Evolutionary conservation across 2,329 filamentous ascomycete species (phyloP), one percentile per base, ranked within the genome.

Genomic region (Sporothrix variecibatus): DNA sequence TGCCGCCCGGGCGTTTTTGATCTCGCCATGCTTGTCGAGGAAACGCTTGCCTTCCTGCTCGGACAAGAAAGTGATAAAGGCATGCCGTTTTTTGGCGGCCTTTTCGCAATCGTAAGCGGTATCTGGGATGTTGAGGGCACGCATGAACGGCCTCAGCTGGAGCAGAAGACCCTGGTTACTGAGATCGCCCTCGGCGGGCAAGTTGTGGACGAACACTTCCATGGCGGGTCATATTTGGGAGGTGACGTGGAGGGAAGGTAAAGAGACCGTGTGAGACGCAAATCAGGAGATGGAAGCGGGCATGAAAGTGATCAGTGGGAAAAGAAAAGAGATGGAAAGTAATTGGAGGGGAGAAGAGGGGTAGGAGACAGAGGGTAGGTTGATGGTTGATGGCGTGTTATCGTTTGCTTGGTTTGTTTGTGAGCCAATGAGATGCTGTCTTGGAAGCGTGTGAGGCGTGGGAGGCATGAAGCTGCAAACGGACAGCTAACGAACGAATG

Each of bases 121-220:
- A 3, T 73, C 70, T 1, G 75, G 38, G 67, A 89, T 86, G 1
- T 76, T 74, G 1, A 89, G 80, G 0, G 67, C 76, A 0, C 79
- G 77, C 78, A 88, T 83, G 38, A 82, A 78, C 0, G 84, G 83
- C 20, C 77, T 71, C 1, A 89, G 81, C 69, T 85, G 83, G 0
- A 72, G 77, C 12, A 77, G 78, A 11, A 89, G 78, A 7, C 76
- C 77, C 0, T 82, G 77, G 2, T 85, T 81, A 11, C 82, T 80
- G 40, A 88, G 76, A 38, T 82, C 51, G 17, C 72, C 79, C 11
- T 71, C 40, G 9, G 71, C 23, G 1, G 86, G 86, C 17, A 89
- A 80, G 12, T 84, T 83, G 17, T 72, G 75, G 43, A 88, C 77
- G 49, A 84, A 84, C 12, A 86, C 82, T 75, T 88, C 86, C 84